Evolutionary conservation across 805 yeast genomes (phyloP), one percentile per base, ranked within the genome.

Genomic region (Teunomyces atbi): DNA sequence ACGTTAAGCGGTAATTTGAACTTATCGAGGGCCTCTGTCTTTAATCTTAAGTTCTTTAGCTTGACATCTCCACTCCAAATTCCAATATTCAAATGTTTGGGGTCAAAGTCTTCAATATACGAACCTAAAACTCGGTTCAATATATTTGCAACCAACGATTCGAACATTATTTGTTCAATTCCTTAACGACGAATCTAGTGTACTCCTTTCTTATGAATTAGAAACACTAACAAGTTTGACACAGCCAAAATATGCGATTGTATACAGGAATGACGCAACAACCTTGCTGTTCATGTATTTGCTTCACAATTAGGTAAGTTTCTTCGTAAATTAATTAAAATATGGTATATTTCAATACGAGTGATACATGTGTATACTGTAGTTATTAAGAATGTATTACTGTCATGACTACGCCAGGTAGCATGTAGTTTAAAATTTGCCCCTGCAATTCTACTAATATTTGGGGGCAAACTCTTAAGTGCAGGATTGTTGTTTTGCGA

Each of bases 1-100:
- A 95, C 92, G 62, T 91, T 88, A 30, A 94, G 68, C 2, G 99
- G 99, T 32, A 95, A 68, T 51, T 86, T 81, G 52, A 94, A 77
- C 55, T 86, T 79, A 65, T 95, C 99, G 40, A 94, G 72, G 2
- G 97, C 89, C 61, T 91, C 97, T 50, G 86, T 85, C 66, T 88
- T 89, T 48, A 94, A 72, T 47, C 84, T 78, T 50, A 95, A 76
- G 61, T 91, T 83, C 51, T 76, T 77, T 45, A 94, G 73, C 61
- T 88, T 88, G 26, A 91, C 98, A 71, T 94, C 98, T 30, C 99
- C 99, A 58, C 90, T 82, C 96, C 98, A 91, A 28, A 94, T 90
- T 4, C 98, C 99, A 45, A 94, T 91, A 57, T 94, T 91, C 58
- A 94, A 71, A 60, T 94, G 97, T 55, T 87, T 88, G 13, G 98